These are phyloP conservation scores for Pseudodiploospora longispora DNA, from an alignment of 2,329 filamentous ascomycete genomes.

Conservation along the genomic window DNA sequence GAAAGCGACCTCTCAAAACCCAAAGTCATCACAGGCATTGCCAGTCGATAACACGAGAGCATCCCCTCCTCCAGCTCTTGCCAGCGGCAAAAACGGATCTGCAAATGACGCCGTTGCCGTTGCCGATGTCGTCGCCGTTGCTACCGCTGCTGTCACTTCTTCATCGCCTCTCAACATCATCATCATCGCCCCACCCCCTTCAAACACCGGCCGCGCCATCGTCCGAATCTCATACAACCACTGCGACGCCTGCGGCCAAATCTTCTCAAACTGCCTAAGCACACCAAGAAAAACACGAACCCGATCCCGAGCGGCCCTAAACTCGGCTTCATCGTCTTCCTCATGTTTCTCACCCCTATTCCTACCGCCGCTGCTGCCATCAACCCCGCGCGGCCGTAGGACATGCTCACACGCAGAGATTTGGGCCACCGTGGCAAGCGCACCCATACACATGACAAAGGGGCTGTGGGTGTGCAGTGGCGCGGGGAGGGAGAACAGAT, in stretches of 20 bases:
- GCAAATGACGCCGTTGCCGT: no score
- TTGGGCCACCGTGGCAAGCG: slow-evolving; percentile 11
- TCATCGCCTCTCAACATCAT: no score
- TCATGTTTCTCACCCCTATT: no score
- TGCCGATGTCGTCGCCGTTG: no score
- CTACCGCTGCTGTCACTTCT: no score
- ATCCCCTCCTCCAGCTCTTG: no score
- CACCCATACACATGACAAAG: slow-evolving; percentile 14
- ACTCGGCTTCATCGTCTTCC: not conserved
- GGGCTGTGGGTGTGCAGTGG: slow-evolving; percentile 10
- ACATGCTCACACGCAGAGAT: slow-evolving; percentile 11
- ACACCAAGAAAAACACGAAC: slow-evolving; percentile 13
- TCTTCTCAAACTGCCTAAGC: slow-evolving; percentile 7
- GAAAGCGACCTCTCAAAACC: no score
- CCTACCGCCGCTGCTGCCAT: no score
- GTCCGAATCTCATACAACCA: slow-evolving; percentile 10
- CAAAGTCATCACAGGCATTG: no score
- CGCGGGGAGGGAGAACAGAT: slow-evolving; percentile 11
- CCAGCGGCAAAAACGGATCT: no score
- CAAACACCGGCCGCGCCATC: slow-evolving; percentile 10
- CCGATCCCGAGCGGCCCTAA: slow-evolving; percentile 6
- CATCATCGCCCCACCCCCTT: not conserved
- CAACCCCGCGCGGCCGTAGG: not conserved
- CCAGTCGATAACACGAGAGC: no score
- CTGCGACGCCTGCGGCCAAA: slow-evolving; percentile 11